A percentile compares a stretch with the other conserved stretches of the same genome.
These are phyloP conservation scores for Cordyceps javanica DNA, from an alignment of 2,329 filamentous ascomycete species.

Conservation along the genomic window DNA sequence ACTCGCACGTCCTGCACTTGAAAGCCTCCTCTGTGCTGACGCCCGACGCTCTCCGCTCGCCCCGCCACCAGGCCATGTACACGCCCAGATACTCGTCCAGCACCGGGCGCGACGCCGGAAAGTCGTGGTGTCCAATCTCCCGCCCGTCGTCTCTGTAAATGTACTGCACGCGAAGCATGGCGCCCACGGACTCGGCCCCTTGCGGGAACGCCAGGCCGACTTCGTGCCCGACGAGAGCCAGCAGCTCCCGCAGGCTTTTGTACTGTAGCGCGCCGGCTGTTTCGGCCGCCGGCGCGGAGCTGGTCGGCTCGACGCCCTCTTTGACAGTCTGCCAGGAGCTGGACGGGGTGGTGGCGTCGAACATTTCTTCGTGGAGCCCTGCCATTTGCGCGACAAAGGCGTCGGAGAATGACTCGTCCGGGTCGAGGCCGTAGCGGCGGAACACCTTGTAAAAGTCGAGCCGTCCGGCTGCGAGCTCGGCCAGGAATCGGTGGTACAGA, in stretches of 20 bases:
- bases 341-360: conserved; percentile 40
- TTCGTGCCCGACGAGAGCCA: conserved; percentile 40
- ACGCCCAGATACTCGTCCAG: conserved; percentile 61
- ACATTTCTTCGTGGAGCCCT: conserved; percentile 59
- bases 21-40: conserved; percentile 80
- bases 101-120: conserved; percentile 59
- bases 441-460: conserved; percentile 67
- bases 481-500: conserved; percentile 81
- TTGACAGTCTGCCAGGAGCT: conserved; percentile 24
- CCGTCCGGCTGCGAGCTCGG: conserved; percentile 62
- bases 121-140: conserved; percentile 49
- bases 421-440: conserved; percentile 62
- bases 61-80: conserved; percentile 85
- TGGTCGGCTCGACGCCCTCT: background rate
- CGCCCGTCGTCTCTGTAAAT: conserved; percentile 46
- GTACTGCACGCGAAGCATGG: conserved; percentile 49
- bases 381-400: conserved; percentile 71
- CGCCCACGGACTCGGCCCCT: conserved; percentile 41
- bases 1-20: conserved; percentile 83
- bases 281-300: background rate
- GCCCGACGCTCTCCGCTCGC: conserved; percentile 63
- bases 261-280: conserved; percentile 38
- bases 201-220: conserved; percentile 46
- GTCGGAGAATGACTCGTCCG: conserved; percentile 65
- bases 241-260: conserved; percentile 40